Conservation (phyloP, 371 early-diverging fungal species). For the Lichtheimia corymbifera region DNA sequence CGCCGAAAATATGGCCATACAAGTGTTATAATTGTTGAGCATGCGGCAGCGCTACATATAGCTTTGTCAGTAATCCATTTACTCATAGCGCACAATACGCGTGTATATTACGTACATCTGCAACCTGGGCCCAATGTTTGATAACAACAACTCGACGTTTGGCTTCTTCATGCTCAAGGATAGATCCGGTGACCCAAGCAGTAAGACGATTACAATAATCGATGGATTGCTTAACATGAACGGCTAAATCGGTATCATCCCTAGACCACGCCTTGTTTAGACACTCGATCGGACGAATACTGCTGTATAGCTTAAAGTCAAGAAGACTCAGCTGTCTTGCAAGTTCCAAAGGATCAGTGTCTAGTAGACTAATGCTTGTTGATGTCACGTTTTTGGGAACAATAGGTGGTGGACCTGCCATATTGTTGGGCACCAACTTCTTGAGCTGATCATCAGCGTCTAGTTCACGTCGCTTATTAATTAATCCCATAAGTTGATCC, state of each 20-base stretch:
- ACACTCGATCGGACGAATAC: conserved; percentile 85
- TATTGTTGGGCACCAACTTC: conserved; percentile 59
- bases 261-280: conserved; percentile 88
- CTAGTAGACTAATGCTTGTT: conserved; percentile 67
- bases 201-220: conserved; percentile 68
- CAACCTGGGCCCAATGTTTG: conserved; percentile 84
- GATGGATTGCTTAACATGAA: conserved; percentile 77
- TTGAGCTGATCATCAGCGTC: conserved; percentile 55
- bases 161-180: conserved; percentile 75
- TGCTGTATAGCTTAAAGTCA: conserved; percentile 77
- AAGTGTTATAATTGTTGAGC: conserved; percentile 91
- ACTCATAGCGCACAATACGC: neutral
- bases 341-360: conserved; percentile 90
- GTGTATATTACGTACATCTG: conserved; percentile 55
- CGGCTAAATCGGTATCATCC: conserved; percentile 61
- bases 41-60: conserved; percentile 56
- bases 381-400: conserved; percentile 65
- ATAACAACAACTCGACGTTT: conserved; percentile 78
- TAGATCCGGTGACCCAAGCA: conserved; percentile 81
- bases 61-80: neutral
- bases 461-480: conserved; percentile 66
- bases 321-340: conserved; percentile 93
- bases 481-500: conserved; percentile 69
- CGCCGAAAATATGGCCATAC: conserved; percentile 88
- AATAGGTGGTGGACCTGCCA: conserved; percentile 54